These are phyloP conservation scores for Sarocladium kiliense DNA, from an alignment of 2,329 filamentous ascomycete genomes.

Conservation along the genomic window DNA sequence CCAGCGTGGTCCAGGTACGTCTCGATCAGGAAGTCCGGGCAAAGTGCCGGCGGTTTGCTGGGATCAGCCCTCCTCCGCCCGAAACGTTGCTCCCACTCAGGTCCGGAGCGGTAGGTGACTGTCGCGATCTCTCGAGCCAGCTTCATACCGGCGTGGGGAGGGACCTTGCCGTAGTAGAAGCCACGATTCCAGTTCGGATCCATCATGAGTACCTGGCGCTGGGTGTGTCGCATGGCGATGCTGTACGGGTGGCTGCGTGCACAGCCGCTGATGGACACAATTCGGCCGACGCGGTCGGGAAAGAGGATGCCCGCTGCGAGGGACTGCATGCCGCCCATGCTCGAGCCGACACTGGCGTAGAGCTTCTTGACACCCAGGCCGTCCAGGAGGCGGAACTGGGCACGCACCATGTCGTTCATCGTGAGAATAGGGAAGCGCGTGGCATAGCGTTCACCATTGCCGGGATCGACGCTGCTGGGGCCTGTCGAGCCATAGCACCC, in stretches of 20 bases:
- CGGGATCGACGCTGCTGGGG: slow-evolving; percentile 80
- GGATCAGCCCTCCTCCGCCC: slow-evolving; percentile 82
- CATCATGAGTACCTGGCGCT: slow-evolving; percentile 98
- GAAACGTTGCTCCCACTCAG: slow-evolving; percentile 96
- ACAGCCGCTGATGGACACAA: slow-evolving; percentile 90
- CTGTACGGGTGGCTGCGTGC: slow-evolving; percentile 94
- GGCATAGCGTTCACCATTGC: slow-evolving; percentile 82
- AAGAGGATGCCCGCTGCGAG: slow-evolving; percentile 82
- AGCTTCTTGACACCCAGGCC: slow-evolving; percentile 69
- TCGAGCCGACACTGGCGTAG: slow-evolving; percentile 89
- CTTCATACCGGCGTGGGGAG: slow-evolving; percentile 96
- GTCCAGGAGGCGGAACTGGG: slow-evolving; percentile 87
- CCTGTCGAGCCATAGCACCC: slow-evolving; percentile 96
- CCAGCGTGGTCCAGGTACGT: slow-evolving; percentile 97
- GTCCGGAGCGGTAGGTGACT: slow-evolving; percentile 92
- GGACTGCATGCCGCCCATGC: slow-evolving; percentile 98
- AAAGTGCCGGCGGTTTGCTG: slow-evolving; percentile 83
- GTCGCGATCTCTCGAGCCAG: slow-evolving; percentile 95
- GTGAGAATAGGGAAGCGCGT: slow-evolving; percentile 95
- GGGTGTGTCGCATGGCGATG: slow-evolving; percentile 97
- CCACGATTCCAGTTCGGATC: slow-evolving; percentile 95
- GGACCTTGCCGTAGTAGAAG: slow-evolving; percentile 84
- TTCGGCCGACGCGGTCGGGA: slow-evolving; percentile 71
- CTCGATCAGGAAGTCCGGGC: slow-evolving; percentile 95
- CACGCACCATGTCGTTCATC: slow-evolving; percentile 95